Evolutionary conservation across 1,284 basidiomycete genomes (phyloP).

Genomic region (Fomitopsis palustris): DNA sequence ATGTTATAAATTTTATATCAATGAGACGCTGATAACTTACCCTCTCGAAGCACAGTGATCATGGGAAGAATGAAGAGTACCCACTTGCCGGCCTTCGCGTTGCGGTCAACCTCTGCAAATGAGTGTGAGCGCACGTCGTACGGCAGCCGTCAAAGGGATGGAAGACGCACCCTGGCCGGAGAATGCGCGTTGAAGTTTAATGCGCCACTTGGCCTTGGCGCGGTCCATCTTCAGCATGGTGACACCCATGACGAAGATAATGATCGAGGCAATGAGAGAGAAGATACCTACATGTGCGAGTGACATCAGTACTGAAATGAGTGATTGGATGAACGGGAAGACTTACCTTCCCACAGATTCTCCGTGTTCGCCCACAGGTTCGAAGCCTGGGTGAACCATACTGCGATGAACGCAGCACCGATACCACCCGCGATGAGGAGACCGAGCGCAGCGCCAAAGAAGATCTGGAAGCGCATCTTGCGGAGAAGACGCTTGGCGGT

Average conservation of each 20-base stretch:
- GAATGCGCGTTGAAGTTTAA: conserved; percentile 83
- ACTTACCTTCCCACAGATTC: conserved; percentile 63
- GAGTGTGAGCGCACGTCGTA: not conserved
- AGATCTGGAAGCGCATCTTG: conserved; percentile 72
- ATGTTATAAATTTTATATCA: not conserved
- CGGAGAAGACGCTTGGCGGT: conserved; percentile 41
- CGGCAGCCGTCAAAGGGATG: not conserved
- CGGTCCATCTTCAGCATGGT: conserved; percentile 55
- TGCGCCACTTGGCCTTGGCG: conserved; percentile 86
- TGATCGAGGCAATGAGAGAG: conserved; percentile 72
- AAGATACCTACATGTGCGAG: conserved; percentile 65
- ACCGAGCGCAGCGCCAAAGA: conserved; percentile 75
- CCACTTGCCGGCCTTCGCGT: conserved; percentile 67
- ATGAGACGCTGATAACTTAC: conserved; percentile 30
- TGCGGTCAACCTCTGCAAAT: conserved; percentile 37
- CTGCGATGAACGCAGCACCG: conserved; percentile 73
- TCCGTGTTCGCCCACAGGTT: conserved; percentile 75
- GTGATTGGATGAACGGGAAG: not conserved
- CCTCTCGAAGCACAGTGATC: conserved; percentile 90
- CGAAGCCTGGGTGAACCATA: conserved; percentile 78
- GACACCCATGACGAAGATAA: conserved; percentile 58
- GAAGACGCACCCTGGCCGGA: conserved; percentile 44
- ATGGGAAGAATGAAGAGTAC: conserved; percentile 85
- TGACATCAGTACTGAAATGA: conserved; percentile 17
- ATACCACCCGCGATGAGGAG: conserved; percentile 75